Evolutionary conservation across 345 rosid genomes (phyloP).

Genomic region (Zanthoxylum bungeanum): DNA sequence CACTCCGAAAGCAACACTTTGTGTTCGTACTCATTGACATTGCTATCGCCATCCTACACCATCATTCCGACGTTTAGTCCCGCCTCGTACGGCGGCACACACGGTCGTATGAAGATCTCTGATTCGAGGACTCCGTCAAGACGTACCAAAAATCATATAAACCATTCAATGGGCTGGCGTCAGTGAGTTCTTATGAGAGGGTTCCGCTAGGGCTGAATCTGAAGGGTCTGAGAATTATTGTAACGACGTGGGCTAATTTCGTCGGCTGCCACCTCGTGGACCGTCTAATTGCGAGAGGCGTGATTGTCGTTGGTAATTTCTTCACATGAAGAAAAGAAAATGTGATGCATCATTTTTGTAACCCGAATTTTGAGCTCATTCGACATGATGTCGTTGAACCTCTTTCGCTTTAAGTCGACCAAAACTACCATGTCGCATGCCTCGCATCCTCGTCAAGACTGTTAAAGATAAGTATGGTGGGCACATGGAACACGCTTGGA

Average conservation of each 20-base stretch:
- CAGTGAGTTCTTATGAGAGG: constrained; percentile 55
- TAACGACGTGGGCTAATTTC: constrained; percentile 96
- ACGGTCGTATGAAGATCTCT: constrained; percentile 25
- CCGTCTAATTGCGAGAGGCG: constrained; percentile 86
- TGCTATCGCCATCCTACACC: constrained; percentile 67
- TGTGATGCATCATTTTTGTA: constrained; percentile 94
- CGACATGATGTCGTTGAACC: constrained; percentile 98
- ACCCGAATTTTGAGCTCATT: constrained; percentile 89
- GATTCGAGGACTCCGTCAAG: constrained; percentile 23
- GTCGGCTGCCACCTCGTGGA: constrained; percentile 97
- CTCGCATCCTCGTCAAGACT: constrained; percentile 98
- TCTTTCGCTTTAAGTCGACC: constrained; percentile 84
- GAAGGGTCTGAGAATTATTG: constrained; percentile 79
- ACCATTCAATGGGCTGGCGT: constrained; percentile 33
- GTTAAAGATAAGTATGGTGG: constrained; percentile 96
- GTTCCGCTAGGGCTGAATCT: constrained; percentile 82
- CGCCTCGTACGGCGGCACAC: background rate
- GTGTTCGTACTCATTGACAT: constrained; percentile 81
- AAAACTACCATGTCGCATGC: constrained; percentile 98
- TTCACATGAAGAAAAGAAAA: constrained; percentile 95
- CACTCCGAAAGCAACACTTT: constrained; percentile 92
- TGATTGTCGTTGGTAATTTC: constrained; percentile 97
- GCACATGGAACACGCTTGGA: constrained; percentile 93
- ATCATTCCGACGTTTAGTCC: constrained; percentile 38
- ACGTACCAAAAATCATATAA: constrained; percentile 28